Conservation (phyloP, 441 rosid genomes). For the Populus tomentosa region DNA sequence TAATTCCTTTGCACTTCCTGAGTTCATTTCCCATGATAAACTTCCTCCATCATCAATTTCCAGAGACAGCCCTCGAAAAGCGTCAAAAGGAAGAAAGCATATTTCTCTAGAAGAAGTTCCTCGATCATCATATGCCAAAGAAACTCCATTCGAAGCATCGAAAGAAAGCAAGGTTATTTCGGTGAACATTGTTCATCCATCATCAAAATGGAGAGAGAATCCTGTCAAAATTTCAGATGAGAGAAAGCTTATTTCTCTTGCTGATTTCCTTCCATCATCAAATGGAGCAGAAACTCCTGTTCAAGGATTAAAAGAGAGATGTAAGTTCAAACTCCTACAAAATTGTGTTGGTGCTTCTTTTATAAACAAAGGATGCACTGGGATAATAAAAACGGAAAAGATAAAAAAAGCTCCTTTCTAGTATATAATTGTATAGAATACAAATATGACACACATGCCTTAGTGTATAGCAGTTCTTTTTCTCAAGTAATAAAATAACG, state of each 20-base stretch:
- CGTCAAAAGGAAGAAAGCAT: constrained; percentile 18
- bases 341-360: not conserved
- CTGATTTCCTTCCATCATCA: constrained; percentile 15
- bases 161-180: constrained; percentile 19
- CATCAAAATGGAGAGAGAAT: constrained; percentile 9
- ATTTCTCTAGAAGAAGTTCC: constrained; percentile 9
- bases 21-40: constrained; percentile 33
- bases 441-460: too few species aligned
- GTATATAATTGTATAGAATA: too few species aligned
- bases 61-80: constrained; percentile 24
- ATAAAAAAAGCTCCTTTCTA: too few species aligned
- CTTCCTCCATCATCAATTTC: constrained; percentile 23
- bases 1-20: constrained; percentile 21
- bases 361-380: not conserved
- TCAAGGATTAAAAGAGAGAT: constrained; percentile 26
- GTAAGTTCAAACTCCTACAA: constrained; percentile 35
- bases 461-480: too few species aligned
- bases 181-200: constrained; percentile 17
- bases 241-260: constrained; percentile 10
- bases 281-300: constrained; percentile 13
- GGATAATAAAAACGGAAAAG: not conserved
- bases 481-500: too few species aligned
- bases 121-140: constrained; percentile 11
- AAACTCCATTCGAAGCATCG: constrained; percentile 25
- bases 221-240: constrained; percentile 18